phyloP scores from a whole-genome alignment of 371 early-diverging fungal genomes.

The Mortierella sp. region DNA sequence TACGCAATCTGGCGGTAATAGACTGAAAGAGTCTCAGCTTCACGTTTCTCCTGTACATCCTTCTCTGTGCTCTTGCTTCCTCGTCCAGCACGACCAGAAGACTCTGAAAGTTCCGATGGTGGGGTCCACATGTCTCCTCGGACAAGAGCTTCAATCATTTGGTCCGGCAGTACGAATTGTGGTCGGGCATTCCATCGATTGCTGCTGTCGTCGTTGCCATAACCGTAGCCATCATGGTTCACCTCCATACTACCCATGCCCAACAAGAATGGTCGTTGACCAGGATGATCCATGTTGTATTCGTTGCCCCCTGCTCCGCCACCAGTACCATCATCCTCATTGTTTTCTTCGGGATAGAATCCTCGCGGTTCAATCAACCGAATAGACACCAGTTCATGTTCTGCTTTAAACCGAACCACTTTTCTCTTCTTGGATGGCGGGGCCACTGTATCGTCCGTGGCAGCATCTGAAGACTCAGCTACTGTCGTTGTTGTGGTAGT shows the following conservation, averaged over 20 bases:
- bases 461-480: not conserved
- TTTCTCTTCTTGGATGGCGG: constrained; percentile 20
- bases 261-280: too few species aligned
- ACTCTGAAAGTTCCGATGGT: constrained; percentile 9
- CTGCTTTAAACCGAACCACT: constrained; percentile 33
- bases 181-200: not conserved
- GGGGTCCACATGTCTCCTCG: constrained; percentile 24
- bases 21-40: constrained; percentile 32
- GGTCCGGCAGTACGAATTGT: constrained; percentile 9
- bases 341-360: constrained; percentile 3
- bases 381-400: constrained; percentile 24
- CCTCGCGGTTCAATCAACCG: constrained; percentile 26
- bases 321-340: not conserved
- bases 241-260: not conserved
- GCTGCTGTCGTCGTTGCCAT: not conserved
- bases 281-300: too few species aligned
- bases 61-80: constrained; percentile 31
- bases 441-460: not conserved
- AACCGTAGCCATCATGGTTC: not conserved
- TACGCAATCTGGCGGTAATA: constrained; percentile 30
- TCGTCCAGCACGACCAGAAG: not conserved
- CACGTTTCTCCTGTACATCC: constrained; percentile 31
- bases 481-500: not conserved
- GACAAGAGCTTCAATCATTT: constrained; percentile 1
- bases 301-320: too few species aligned